Evolutionary conservation across 2,329 filamentous ascomycete genomes (phyloP), one percentile per base, ranked within the genome.

Genomic region (Fusarium sp.): DNA sequence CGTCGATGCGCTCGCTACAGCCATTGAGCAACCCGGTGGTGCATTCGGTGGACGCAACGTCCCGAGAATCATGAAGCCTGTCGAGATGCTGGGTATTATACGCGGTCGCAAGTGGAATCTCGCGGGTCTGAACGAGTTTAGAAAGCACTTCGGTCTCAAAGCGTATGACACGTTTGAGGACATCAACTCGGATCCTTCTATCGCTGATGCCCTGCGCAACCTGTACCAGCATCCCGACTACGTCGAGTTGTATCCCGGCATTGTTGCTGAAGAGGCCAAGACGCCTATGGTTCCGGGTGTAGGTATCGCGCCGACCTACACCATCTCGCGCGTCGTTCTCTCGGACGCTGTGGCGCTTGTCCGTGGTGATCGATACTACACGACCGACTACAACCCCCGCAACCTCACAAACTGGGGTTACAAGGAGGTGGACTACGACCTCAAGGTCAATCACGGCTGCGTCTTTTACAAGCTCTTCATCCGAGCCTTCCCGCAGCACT

Each of bases 381-480:
- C 90, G 0, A 80, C 76, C n/a, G 91, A 94, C 73, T 93, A 90
- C 72, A 86, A 88, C 65, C 85, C 91, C 0, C 84, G 86, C 9
- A 86, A 87, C 66, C 76, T 96, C 42, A 96, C 92, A 2, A 93
- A 92, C 76, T 96, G 91, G 91, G 92, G 92, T 17, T 94, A 85
- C 77, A 85, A 86, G 50, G 89, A 92, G 71, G 89, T 85, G 4
- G 82, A 90, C 17, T 91, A 88, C 52, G 90, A 96, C 66, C 76
- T 88, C 19, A 85, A 83, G 55, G 76, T 94, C 63, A 90, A 95
- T 75, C 88, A 95, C 71, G 92, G 92, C 42, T 92, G 89, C 66
- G 86, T 93, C 11, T 91, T 94, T 75, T 93, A 93, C 80, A 96
- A 95, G 79, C 82, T 96, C 32, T 89, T 93, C 72, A 79, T 91